phyloP scores from a whole-genome alignment of 768 basidiomycete species.

The Podaxis sp. region DNA sequence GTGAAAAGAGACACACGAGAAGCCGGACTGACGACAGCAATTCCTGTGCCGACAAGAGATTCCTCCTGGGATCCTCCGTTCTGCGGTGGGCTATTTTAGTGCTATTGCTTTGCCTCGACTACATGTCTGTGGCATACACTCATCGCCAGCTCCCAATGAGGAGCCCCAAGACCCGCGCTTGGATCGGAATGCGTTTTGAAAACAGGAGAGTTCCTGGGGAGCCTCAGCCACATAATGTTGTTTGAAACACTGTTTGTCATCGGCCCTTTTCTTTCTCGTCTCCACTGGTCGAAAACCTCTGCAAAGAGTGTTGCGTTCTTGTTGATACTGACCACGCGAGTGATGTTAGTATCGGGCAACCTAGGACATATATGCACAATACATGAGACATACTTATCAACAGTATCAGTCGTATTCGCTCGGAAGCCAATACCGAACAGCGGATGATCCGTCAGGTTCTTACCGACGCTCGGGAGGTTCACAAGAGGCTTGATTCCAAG shows the following conservation, averaged over 20 bases:
- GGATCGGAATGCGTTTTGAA: conserved; percentile 20
- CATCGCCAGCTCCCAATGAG: conserved; percentile 23
- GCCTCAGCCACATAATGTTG: conserved; percentile 23
- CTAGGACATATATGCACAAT: not conserved
- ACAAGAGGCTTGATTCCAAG: conserved; percentile 25
- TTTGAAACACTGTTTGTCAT: conserved; percentile 13
- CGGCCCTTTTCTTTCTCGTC: conserved; percentile 16
- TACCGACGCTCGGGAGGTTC: conserved; percentile 30
- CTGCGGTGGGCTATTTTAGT: not conserved
- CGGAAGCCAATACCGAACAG: conserved; percentile 15
- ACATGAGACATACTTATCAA: conserved; percentile 3
- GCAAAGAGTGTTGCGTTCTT: conserved; percentile 13
- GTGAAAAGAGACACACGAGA: conserved; percentile 14
- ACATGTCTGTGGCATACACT: not conserved
- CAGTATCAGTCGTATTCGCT: conserved; percentile 15
- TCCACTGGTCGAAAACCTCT: conserved; percentile 16
- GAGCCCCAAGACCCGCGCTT: conserved; percentile 21
- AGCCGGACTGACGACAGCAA: conserved; percentile 14
- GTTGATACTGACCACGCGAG: not conserved
- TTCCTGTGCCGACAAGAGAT: not conserved
- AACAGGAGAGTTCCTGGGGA: conserved; percentile 13
- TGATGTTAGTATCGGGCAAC: not conserved
- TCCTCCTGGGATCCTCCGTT: conserved; percentile 1
- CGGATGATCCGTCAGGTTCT: conserved; percentile 29
- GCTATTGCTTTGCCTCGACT: not conserved